Conservation (phyloP, 345 rosid genomes). For the Viola odorata region DNA sequence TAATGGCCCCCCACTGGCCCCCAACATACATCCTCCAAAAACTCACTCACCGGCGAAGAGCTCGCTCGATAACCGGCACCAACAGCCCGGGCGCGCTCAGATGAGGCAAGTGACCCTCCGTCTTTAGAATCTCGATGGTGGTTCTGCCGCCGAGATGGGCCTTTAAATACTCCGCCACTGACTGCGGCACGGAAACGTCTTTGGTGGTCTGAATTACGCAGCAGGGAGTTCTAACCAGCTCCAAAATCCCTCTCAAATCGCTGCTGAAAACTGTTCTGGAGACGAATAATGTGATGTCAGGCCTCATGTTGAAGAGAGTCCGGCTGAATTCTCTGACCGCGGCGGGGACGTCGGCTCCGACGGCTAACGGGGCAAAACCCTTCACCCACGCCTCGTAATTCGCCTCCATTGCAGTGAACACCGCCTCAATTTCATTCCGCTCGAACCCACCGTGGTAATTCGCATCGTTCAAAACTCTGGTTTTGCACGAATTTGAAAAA, state of each 20-base stretch:
- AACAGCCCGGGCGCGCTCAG: conserved; percentile 62
- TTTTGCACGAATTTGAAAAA: neutral
- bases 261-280: conserved; percentile 54
- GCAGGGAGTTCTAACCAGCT: conserved; percentile 54
- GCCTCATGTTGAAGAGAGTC: conserved; percentile 87
- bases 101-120: conserved; percentile 88
- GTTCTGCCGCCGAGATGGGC: conserved; percentile 60
- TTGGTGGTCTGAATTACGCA: conserved; percentile 64
- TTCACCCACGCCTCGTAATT: conserved; percentile 80
- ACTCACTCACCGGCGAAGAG: conserved; percentile 42
- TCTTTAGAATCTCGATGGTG: conserved; percentile 53
- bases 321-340: conserved; percentile 83
- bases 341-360: conserved; percentile 73
- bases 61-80: conserved; percentile 61
- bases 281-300: conserved; percentile 67
- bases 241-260: conserved; percentile 66
- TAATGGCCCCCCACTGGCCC: conserved; percentile 4
- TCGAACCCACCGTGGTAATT: conserved; percentile 82
- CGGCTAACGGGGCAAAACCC: conserved; percentile 67
- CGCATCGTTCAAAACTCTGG: conserved; percentile 35
- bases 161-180: conserved; percentile 60
- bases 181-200: conserved; percentile 58
- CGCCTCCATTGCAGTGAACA: conserved; percentile 68
- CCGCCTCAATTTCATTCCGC: conserved; percentile 49
- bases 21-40: neutral